Percentiles rank a stretch among this genome's conserved stretches.
Evolutionary conservation across 2,329 filamentous ascomycete genomes (phyloP).

Genomic region (Cladosporium sp.): DNA sequence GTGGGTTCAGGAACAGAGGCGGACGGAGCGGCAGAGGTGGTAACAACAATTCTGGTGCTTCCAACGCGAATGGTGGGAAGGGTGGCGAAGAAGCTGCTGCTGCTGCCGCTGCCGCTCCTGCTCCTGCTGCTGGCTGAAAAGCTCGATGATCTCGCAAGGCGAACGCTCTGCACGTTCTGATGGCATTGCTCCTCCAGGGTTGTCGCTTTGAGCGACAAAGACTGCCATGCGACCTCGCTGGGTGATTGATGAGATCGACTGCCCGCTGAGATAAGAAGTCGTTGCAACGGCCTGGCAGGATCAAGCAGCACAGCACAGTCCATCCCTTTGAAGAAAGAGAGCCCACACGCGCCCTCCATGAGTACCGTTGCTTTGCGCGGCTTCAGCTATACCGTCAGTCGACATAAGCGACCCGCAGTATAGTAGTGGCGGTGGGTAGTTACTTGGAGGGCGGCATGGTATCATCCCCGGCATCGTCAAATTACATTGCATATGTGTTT

Average conservation of each 20-base stretch:
- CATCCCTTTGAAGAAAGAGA: neutral
- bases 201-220: neutral
- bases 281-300: neutral
- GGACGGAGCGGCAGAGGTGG: neutral
- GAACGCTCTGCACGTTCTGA: neutral
- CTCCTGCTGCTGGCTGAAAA: neutral
- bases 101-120: neutral
- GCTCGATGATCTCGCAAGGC: neutral
- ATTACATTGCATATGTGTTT: neutral
- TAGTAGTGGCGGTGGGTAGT: neutral
- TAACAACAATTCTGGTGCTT: neutral
- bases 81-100: neutral
- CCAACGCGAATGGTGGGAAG: neutral
- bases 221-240: neutral
- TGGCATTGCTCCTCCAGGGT: neutral
- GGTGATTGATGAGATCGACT: neutral
- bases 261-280: neutral
- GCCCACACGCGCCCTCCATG: neutral
- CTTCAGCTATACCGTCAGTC: neutral
- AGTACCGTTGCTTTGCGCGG: too few species aligned
- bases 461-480: neutral
- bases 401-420: neutral
- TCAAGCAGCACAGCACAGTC: neutral
- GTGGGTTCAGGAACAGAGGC: neutral
- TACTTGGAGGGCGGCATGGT: neutral